A percentile compares a stretch with the other conserved stretches of the same genome.
phyloP scores from a whole-genome alignment of 2,329 filamentous ascomycete species.

The Cladobotryum protrusum region DNA sequence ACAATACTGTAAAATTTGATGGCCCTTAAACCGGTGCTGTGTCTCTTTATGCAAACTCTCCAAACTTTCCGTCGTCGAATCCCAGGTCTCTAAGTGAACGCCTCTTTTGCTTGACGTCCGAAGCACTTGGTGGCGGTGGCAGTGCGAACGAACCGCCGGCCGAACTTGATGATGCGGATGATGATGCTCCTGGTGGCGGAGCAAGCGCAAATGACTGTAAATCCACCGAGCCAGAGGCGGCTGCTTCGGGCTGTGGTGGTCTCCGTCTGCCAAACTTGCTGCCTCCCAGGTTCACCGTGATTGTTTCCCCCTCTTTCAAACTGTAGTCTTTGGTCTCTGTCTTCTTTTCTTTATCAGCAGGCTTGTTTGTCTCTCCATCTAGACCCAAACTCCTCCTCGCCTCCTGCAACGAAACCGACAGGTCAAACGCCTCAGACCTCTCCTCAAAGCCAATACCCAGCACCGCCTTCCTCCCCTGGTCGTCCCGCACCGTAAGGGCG shows the following conservation, averaged over 20 bases:
- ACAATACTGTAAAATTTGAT: no score
- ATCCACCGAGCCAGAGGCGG: conserved; percentile 22
- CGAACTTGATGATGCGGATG: conserved; percentile 10
- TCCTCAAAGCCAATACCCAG: conserved; percentile 86
- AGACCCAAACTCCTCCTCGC: conserved; percentile 63
- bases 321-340: conserved; percentile 61
- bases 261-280: conserved; percentile 46
- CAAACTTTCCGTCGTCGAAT: conserved; percentile 84
- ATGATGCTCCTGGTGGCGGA: conserved; percentile 50
- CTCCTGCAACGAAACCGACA: conserved; percentile 74
- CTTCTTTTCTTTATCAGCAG: conserved; percentile 29
- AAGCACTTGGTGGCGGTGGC: conserved; percentile 61
- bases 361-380: conserved; percentile 34
- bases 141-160: conserved; percentile 43
- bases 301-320: conserved; percentile 84
- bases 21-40: no score
- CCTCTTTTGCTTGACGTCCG: conserved; percentile 55
- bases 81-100: conserved; percentile 60
- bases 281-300: conserved; percentile 68
- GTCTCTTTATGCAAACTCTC: conserved; percentile 59
- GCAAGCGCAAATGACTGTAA: conserved; percentile 63
- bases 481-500: conserved; percentile 72
- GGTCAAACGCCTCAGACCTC: conserved; percentile 78
- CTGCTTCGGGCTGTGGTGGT: conserved; percentile 20
- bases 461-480: conserved; percentile 67